Conservation (phyloP, 2,329 filamentous ascomycete genomes). For the Colletotrichum navitas region DNA sequence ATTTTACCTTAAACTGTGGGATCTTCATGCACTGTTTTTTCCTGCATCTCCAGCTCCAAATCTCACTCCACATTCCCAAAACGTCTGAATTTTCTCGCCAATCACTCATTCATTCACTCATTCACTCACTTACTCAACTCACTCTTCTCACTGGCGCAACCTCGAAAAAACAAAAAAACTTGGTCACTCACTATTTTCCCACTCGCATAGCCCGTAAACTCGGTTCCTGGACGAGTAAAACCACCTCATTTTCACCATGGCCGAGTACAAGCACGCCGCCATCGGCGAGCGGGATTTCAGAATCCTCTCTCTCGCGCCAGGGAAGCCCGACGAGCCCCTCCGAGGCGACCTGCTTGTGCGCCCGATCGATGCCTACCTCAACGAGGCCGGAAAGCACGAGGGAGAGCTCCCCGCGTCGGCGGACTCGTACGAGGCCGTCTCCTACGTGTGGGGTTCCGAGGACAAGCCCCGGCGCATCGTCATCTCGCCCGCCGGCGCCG, state of each 20-base stretch:
- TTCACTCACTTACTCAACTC: not conserved
- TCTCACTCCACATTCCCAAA: constrained; percentile 40
- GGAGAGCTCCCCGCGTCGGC: constrained; percentile 25
- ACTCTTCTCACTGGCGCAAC: not conserved
- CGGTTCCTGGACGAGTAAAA: not conserved
- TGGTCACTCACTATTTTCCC: not conserved
- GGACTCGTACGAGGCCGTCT: constrained; percentile 41
- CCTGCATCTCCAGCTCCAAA: constrained; percentile 24
- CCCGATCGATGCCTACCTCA: constrained; percentile 33
- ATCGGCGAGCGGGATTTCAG: constrained; percentile 38
- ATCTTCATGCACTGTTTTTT: constrained; percentile 30
- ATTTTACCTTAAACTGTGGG: constrained; percentile 23
- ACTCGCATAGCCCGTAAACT: not conserved
- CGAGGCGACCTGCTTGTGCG: constrained; percentile 22
- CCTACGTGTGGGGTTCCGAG: constrained; percentile 41
- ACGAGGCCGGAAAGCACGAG: constrained; percentile 31
- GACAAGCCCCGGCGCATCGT: constrained; percentile 32
- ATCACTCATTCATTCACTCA: constrained; percentile 1
- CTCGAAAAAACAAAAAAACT: too few species aligned
- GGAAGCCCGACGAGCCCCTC: constrained; percentile 28
- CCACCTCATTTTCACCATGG: constrained; percentile 11
- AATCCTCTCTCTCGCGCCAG: constrained; percentile 26
- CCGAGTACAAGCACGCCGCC: constrained; percentile 16
- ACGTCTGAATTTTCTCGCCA: constrained; percentile 28
- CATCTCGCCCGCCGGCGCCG: constrained; percentile 1